Evolutionary conservation across 192 early-diverging fungal species (phyloP).

Genomic region (Coemansia sp.): DNA sequence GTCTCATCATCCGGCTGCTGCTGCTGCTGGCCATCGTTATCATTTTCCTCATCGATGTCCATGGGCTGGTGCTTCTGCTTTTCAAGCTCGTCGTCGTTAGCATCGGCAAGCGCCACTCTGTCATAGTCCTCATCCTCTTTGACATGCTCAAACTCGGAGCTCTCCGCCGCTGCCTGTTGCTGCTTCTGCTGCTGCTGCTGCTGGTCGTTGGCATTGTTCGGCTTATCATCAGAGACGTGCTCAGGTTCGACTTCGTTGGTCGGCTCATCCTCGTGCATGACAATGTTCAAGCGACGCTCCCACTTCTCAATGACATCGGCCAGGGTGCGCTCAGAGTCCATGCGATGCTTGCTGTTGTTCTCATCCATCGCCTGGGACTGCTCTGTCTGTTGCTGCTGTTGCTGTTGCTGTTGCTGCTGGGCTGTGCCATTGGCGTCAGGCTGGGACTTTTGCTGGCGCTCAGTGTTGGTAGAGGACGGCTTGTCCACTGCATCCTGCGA

Average conservation of each 20-base stretch:
- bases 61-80: slow-evolving; percentile 60
- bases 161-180: slow-evolving; percentile 21
- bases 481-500: slow-evolving; percentile 29
- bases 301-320: slow-evolving; percentile 94
- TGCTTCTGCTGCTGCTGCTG: slow-evolving; percentile 20
- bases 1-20: no score
- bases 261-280: slow-evolving; percentile 63
- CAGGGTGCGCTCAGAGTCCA: slow-evolving; percentile 79
- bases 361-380: slow-evolving; percentile 22
- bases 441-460: slow-evolving; percentile 21
- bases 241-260: slow-evolving; percentile 11
- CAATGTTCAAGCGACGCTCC: slow-evolving; percentile 78
- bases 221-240: slow-evolving; percentile 42
- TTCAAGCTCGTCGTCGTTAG: slow-evolving; percentile 60
- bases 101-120: slow-evolving; percentile 61
- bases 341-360: slow-evolving; percentile 47
- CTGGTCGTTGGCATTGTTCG: slow-evolving; percentile 50
- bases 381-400: slow-evolving; percentile 16
- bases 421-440: slow-evolving; percentile 12
- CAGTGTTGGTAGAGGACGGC: slow-evolving; percentile 27
- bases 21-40: slow-evolving; percentile 58
- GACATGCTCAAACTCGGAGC: slow-evolving; percentile 57
- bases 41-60: slow-evolving; percentile 60
- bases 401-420: slow-evolving; percentile 25
- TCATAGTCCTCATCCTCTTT: slow-evolving; percentile 73